These are phyloP conservation scores for Colletotrichum liaoningense DNA, from an alignment of 2,329 filamentous ascomycete genomes.

Conservation along the genomic window DNA sequence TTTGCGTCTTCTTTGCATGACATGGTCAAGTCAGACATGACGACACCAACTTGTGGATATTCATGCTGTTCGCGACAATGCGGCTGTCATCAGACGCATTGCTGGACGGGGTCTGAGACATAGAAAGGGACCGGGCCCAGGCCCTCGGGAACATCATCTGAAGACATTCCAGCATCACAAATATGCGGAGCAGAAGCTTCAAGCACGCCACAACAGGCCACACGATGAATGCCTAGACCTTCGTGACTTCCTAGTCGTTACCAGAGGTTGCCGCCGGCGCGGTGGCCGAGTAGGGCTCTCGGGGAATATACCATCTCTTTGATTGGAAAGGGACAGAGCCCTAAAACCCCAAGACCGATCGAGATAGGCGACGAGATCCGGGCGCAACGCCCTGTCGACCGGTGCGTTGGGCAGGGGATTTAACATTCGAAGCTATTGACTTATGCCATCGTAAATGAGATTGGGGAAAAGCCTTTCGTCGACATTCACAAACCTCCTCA, in stretches of 20 bases:
- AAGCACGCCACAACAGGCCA: not conserved
- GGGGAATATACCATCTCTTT: not conserved
- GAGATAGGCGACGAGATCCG: constrained; percentile 26
- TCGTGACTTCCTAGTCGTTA: not conserved
- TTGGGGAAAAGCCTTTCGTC: not conserved
- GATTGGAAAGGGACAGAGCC: constrained; percentile 11
- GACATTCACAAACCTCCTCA: not conserved
- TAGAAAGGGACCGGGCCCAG: not conserved
- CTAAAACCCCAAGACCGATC: constrained; percentile 6
- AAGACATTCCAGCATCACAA: not conserved
- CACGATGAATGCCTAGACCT: not conserved
- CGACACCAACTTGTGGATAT: not conserved
- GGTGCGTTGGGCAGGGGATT: not conserved
- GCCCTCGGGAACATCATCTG: not conserved
- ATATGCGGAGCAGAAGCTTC: not conserved
- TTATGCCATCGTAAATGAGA: not conserved
- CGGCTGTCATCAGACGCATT: constrained; percentile 1
- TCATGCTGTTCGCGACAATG: not conserved
- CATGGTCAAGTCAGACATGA: not conserved
- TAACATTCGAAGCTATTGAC: not conserved
- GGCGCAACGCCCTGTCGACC: constrained; percentile 25
- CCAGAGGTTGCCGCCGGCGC: not conserved
- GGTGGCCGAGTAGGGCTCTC: not conserved
- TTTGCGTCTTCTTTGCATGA: not conserved
- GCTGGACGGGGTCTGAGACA: not conserved